Conservation (phyloP, 1,139 yeast species). For the Geotrichum fermentans region DNA sequence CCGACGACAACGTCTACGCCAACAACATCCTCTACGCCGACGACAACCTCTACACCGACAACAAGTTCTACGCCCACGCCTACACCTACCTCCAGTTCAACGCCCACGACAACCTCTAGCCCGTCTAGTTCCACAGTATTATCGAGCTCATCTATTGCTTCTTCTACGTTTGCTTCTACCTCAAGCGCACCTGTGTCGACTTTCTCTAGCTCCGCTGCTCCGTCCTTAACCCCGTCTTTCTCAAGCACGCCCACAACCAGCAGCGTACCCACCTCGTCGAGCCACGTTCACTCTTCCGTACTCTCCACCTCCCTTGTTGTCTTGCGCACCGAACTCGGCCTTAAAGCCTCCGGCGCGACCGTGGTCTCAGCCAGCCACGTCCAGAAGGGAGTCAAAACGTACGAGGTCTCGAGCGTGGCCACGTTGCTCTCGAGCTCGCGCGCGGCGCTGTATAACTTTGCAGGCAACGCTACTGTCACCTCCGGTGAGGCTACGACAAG, state of each 20-base stretch:
- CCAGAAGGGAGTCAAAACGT: slow-evolving; percentile 10
- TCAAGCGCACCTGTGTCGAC: background rate
- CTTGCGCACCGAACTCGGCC: too few relatives aligned
- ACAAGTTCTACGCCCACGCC: background rate
- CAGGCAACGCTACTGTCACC: slow-evolving; percentile 2
- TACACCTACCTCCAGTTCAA: background rate
- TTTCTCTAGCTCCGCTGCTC: background rate
- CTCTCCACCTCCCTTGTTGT: too few relatives aligned
- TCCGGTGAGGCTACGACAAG: background rate
- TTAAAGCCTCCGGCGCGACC: too few relatives aligned
- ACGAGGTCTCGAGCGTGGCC: slow-evolving; percentile 24
- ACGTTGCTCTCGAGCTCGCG: slow-evolving; percentile 24
- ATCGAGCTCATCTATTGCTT: background rate
- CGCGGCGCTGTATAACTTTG: slow-evolving; percentile 29
- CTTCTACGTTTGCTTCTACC: background rate
- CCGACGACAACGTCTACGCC: background rate
- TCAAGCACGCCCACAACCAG: background rate
- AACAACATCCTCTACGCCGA: background rate
- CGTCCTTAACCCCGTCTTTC: background rate
- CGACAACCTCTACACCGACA: background rate
- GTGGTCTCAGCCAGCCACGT: background rate
- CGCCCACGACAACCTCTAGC: slow-evolving; percentile 1
- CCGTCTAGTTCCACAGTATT: background rate
- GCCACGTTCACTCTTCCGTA: background rate
- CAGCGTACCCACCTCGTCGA: background rate